phyloP scores from a whole-genome alignment of 257 asterid genomes.

The Haberlea rhodopensis region DNA sequence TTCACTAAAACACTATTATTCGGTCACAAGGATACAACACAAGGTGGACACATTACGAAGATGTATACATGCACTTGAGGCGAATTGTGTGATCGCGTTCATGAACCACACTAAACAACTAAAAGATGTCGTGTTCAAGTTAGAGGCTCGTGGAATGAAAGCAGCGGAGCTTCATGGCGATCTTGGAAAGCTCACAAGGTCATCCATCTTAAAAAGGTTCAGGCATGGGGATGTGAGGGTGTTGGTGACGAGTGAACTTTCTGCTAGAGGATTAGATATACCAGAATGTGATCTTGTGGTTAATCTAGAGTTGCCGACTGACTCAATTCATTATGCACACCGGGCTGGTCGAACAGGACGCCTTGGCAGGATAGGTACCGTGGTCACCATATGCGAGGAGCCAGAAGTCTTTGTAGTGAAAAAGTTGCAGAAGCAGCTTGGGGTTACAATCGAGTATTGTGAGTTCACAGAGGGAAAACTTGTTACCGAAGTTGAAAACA shows the following conservation, averaged over 20 bases:
- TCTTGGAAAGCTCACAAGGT: conserved; percentile 70
- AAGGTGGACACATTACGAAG: conserved; percentile 81
- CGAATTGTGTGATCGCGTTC: conserved; percentile 78
- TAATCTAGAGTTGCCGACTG: conserved; percentile 86
- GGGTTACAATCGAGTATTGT: conserved; percentile 57
- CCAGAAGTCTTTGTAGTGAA: conserved; percentile 73
- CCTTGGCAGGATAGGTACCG: conserved; percentile 79
- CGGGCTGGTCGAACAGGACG: conserved; percentile 97
- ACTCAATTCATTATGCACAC: conserved; percentile 84
- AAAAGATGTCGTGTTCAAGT: conserved; percentile 77
- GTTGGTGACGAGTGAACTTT: conserved; percentile 82
- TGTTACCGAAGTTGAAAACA: conserved; percentile 46
- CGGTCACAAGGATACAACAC: conserved; percentile 77
- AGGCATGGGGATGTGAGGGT: conserved; percentile 79
- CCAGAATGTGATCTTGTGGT: conserved; percentile 98
- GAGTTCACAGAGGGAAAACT: conserved; percentile 82
- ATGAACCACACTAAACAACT: conserved; percentile 89
- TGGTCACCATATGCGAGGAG: conserved; percentile 86
- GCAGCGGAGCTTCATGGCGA: conserved; percentile 95
- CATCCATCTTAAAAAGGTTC: conserved; percentile 73
- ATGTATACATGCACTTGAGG: conserved; percentile 82
- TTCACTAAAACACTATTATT: conserved; percentile 68
- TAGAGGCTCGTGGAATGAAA: conserved; percentile 90
- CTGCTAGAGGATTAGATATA: conserved; percentile 93
- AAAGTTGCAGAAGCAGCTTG: conserved; percentile 88